phyloP scores from a whole-genome alignment of 1,139 yeast genomes.

The Suhomyces taliae region DNA sequence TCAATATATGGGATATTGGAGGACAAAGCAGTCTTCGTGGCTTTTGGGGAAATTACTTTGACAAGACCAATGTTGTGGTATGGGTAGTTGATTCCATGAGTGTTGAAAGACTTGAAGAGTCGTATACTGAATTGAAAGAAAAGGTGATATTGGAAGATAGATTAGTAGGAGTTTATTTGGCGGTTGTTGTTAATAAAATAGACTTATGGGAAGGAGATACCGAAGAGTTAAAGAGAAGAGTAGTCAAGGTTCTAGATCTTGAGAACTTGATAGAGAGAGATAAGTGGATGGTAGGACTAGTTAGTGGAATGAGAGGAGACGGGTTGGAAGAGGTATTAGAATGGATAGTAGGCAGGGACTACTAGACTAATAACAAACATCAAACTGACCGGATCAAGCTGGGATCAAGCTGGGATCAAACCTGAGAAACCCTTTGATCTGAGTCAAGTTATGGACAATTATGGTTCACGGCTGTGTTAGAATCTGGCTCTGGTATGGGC shows the following conservation, averaged over 20 bases:
- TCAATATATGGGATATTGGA: conserved; percentile 82
- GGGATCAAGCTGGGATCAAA: too few species aligned
- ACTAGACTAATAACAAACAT: conserved; percentile 1
- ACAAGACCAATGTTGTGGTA: conserved; percentile 75
- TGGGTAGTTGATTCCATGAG: conserved; percentile 89
- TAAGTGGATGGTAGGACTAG: conserved; percentile 40
- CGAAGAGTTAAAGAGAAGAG: conserved; percentile 19
- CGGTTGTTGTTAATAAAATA: conserved; percentile 57
- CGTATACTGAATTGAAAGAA: conserved; percentile 58
- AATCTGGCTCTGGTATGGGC: too few species aligned
- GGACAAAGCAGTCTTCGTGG: conserved; percentile 79
- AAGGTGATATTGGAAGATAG: conserved; percentile 67
- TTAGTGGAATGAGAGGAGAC: conserved; percentile 60
- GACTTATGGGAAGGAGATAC: conserved; percentile 35
- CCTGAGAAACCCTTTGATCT: too few species aligned
- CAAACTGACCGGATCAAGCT: too few species aligned
- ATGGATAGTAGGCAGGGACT: conserved; percentile 38
- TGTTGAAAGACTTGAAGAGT: conserved; percentile 62
- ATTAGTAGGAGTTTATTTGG: conserved; percentile 62
- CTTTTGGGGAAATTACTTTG: conserved; percentile 91
- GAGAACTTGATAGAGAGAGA: conserved; percentile 23
- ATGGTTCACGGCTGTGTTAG: too few species aligned
- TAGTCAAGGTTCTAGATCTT: conserved; percentile 25
- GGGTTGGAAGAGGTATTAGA: conserved; percentile 48
- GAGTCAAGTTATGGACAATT: too few species aligned